phyloP scores from a whole-genome alignment of 2,329 filamentous ascomycete species.

The Paracoccidioides lutzii region DNA sequence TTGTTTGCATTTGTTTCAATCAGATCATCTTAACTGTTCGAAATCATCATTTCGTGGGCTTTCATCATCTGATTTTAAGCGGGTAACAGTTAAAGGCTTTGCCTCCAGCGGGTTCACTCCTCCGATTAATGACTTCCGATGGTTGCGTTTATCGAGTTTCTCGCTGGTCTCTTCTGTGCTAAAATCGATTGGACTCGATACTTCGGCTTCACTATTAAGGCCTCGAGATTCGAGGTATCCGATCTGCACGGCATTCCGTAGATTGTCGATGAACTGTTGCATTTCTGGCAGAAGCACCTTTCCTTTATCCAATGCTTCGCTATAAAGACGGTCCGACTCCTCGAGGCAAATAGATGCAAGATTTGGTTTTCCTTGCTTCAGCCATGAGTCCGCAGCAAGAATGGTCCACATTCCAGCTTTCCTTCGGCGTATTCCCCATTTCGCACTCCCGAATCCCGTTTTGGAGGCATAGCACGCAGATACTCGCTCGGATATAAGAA shows the following conservation, averaged over 20 bases:
- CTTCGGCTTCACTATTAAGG: constrained; percentile 20
- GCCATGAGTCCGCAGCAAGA: constrained; percentile 72
- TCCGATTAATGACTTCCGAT: constrained; percentile 45
- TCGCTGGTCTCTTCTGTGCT: constrained; percentile 37
- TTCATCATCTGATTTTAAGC: constrained; percentile 22
- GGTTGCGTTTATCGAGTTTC: constrained; percentile 38
- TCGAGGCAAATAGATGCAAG: constrained; percentile 69
- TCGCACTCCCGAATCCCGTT: constrained; percentile 50
- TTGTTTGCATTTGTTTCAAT: background rate
- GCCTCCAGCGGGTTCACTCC: constrained; percentile 39
- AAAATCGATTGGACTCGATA: constrained; percentile 18
- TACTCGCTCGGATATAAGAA: constrained; percentile 73
- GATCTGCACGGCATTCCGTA: constrained; percentile 31
- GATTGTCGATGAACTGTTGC: constrained; percentile 34
- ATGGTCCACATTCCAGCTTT: constrained; percentile 87
- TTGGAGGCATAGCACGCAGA: constrained; percentile 72
- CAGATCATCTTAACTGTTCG: constrained; percentile 24
- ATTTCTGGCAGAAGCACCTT: constrained; percentile 40
- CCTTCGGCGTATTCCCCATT: constrained; percentile 58
- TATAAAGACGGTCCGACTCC: constrained; percentile 48
- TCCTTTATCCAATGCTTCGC: constrained; percentile 29
- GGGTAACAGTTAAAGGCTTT: constrained; percentile 34
- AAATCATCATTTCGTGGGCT: constrained; percentile 33
- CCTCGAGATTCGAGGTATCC: constrained; percentile 32
- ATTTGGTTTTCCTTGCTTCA: constrained; percentile 59